Percentiles rank a stretch among this genome's conserved stretches.
Conservation (phyloP, 768 basidiomycete genomes). For the Termitomyces sp. region DNA sequence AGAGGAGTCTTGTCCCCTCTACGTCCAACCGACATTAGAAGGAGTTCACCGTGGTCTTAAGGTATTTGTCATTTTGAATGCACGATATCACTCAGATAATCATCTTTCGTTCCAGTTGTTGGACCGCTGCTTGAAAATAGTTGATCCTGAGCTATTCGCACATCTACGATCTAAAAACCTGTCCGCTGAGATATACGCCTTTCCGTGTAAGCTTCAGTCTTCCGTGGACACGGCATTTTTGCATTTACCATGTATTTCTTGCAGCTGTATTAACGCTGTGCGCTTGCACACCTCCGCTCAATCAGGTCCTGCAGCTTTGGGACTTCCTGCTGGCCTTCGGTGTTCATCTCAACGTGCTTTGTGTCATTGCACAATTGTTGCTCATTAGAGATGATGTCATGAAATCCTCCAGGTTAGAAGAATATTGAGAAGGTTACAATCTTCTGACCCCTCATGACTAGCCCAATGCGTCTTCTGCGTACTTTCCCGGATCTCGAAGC, state of each 20-base stretch:
- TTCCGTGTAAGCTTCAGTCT: conserved; percentile 70
- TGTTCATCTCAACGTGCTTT: conserved; percentile 93
- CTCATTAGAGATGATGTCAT: conserved; percentile 91
- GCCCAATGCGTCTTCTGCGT: conserved; percentile 92
- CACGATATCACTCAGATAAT: not conserved
- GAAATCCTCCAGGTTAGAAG: conserved; percentile 72
- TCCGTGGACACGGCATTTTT: not conserved
- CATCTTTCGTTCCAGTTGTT: conserved; percentile 58
- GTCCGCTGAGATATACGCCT: conserved; percentile 95
- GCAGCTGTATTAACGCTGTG: conserved; percentile 91
- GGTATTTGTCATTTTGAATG: conserved; percentile 39
- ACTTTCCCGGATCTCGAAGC: conserved; percentile 94
- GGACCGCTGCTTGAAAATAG: conserved; percentile 87
- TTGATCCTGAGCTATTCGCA: conserved; percentile 83
- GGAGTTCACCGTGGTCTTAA: conserved; percentile 95
- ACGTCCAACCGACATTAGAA: conserved; percentile 93
- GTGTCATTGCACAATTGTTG: conserved; percentile 92
- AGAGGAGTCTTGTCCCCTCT: conserved; percentile 91
- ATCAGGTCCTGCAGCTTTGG: conserved; percentile 94
- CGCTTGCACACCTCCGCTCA: conserved; percentile 94
- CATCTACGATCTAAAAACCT: conserved; percentile 88
- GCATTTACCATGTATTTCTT: conserved; percentile 5
- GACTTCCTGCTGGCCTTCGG: conserved; percentile 97
- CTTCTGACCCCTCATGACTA: conserved; percentile 27
- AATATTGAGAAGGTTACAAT: not conserved